Base-by-base conservation (phyloP, 2,329 filamentous ascomycete species). In the Fusarium drepaniforme region DNA sequence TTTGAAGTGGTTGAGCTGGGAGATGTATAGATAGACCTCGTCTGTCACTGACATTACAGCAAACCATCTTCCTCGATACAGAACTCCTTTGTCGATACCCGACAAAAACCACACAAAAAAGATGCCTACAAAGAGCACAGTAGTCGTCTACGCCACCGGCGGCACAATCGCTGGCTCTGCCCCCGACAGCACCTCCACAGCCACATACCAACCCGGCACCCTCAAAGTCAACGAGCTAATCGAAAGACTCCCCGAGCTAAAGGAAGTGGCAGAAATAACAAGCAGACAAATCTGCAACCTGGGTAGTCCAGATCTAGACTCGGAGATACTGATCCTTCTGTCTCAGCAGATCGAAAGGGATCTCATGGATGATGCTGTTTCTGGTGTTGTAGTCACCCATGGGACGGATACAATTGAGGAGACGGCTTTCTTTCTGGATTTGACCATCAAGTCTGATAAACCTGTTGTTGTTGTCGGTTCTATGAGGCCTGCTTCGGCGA, bases 381-480 rank as follows among this genome's bases (percentile, higher is more conserved):
- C 81, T 80, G 89, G 86, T 23, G 87, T 88, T 2, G 88, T 91
- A 3, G 81, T 92, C 62, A 91, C 90, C 0, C 90, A 92, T 75
- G 90, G 90, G 30, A 92, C 90, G 16, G 90, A 93, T 76, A 90
- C 88, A 0, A 83, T 92, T 3, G 90, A 91, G 74, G 90, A 91
- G 79, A 87, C 88, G 0, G 87, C 89, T 5, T 91, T 91, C 82
- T 91, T 91, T 82, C 81, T 92, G 7, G 87, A 91, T 66, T 78
- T 88, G 5, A 89, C 88, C 0, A 79, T 91, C 37, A 86, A 85
- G 71, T 88, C 85, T 25, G 83, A 83, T 30, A 91, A 92, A 78
- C 89, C 90, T 0, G 83, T 92, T 5, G 85, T 91, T 3, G 75
- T 89, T 15, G 89, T 90, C 0, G 90, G 90, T 7, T 86, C 90